Conservation (phyloP, 495 filamentous ascomycete genomes). For the Ascodesmis nigricans region DNA sequence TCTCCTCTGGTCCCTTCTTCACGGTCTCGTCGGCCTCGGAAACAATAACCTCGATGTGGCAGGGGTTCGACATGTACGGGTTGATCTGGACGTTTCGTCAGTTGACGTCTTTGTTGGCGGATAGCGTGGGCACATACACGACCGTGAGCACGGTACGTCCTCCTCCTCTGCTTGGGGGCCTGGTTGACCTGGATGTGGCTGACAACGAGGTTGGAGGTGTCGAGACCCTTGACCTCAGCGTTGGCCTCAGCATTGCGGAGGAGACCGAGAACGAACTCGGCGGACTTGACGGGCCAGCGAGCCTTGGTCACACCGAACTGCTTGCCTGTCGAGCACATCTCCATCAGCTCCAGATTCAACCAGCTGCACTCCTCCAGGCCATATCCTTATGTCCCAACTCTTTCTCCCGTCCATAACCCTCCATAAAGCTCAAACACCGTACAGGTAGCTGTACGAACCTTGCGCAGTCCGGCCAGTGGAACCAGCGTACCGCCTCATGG, state of each 20-base stretch:
- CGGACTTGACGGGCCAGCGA: constrained; percentile 97
- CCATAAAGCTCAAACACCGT: not conserved
- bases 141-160: constrained; percentile 98
- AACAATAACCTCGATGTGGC: constrained; percentile 98
- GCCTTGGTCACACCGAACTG: constrained; percentile 90
- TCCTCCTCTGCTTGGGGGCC: constrained; percentile 89
- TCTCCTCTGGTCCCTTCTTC: constrained; percentile 51
- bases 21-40: constrained; percentile 87
- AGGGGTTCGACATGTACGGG: constrained; percentile 99
- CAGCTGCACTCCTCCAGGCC: too few species aligned
- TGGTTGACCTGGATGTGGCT: constrained; percentile 99
- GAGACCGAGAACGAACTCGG: constrained; percentile 87
- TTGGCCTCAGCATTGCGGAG: constrained; percentile 99
- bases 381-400: not conserved
- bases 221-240: constrained; percentile 95
- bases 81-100: constrained; percentile 48
- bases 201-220: constrained; percentile 85
- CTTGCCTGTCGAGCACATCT: constrained; percentile 45
- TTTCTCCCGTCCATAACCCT: not conserved
- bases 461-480: constrained; percentile 82
- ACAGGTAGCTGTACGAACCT: constrained; percentile 44
- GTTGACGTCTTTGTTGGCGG: not conserved
- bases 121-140: constrained; percentile 47
- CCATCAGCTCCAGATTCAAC: constrained; percentile 7
- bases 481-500: constrained; percentile 88